These are phyloP conservation scores for Pseudogymnoascus verrucosus DNA, from an alignment of 2,329 filamentous ascomycete species.

Conservation along the genomic window DNA sequence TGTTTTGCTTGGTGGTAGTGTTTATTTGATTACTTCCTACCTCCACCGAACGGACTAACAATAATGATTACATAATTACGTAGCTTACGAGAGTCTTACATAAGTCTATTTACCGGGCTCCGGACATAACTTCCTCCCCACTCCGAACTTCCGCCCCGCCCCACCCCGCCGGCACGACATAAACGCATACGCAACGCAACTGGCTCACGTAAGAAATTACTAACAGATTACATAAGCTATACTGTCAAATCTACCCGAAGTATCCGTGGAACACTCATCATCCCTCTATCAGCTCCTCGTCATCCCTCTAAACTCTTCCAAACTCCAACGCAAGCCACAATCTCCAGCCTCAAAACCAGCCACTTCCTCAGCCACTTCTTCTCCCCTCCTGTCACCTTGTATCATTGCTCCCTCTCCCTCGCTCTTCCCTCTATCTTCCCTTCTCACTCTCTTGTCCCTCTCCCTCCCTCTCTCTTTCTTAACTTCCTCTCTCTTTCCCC, in stretches of 20 bases:
- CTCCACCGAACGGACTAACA: background rate
- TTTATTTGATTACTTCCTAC: background rate
- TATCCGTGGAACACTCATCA: background rate
- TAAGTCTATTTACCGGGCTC: background rate
- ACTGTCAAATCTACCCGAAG: background rate
- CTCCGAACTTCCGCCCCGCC: background rate
- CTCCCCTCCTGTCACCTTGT: background rate
- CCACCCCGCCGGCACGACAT: too few relatives aligned
- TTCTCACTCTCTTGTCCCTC: background rate
- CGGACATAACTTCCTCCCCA: background rate
- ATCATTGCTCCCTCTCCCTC: background rate
- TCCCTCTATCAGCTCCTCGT: background rate
- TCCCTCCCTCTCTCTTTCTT: background rate
- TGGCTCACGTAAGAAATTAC: slow-evolving; percentile 1
- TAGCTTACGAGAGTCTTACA: background rate
- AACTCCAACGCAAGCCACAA: background rate
- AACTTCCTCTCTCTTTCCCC: background rate
- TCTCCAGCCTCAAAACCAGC: background rate
- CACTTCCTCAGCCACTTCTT: background rate
- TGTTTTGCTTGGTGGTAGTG: background rate
- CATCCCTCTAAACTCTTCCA: background rate
- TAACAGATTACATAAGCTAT: background rate
- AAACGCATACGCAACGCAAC: background rate
- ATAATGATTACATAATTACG: background rate
- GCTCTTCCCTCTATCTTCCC: background rate